Evolutionary conservation across 1,139 yeast species (phyloP), one percentile per base, ranked within the genome.

Genomic region (Taiozyma sp.): DNA sequence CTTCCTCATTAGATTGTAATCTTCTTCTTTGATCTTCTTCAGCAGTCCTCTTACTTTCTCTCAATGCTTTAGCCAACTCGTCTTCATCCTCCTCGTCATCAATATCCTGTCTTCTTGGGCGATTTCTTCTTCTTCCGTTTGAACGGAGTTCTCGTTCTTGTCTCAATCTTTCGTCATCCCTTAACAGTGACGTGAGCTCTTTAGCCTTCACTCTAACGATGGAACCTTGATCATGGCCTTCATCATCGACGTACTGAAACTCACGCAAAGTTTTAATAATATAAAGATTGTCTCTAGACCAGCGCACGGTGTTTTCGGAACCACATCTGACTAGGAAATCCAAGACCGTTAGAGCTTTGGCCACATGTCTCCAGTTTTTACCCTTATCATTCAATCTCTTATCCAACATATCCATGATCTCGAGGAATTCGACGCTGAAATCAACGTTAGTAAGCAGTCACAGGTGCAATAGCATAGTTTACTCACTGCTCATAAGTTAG

Each of bases 351-450:
- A 93, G 76, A 2, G 96, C 83, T 69, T 93, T 95, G 58, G 96
- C 93, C 45, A 93, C 93, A 69, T 93, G 99, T 59, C 97, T 81
- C 99, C 99, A 93, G 71, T 93, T 89, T 69, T 92, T 93, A 54
- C 99, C 99, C 74, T 92, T 92, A 66, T 93, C 99, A 65, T 93
- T 93, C 61, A 95, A 75, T 58, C 99, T 80, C 61, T 92, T 84
- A 70, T 92, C 99, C 50, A 93, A 71, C 90, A 95, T 91, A 65
- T 93, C 98, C 96, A 93, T 88, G 47, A 93, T 83, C 64, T 92
- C 97, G 64, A 90, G 78, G 60, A 92, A 84, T 60, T 90, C 96
- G 8, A 88, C 83, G 58, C 73, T 73, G 55, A 13, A 2, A 12
- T 4, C 8, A 19, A 38, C 9, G 41, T 38, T 38, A 38, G 41